phyloP scores from a whole-genome alignment of 305 asterid genomes.

The Lippia alba region DNA sequence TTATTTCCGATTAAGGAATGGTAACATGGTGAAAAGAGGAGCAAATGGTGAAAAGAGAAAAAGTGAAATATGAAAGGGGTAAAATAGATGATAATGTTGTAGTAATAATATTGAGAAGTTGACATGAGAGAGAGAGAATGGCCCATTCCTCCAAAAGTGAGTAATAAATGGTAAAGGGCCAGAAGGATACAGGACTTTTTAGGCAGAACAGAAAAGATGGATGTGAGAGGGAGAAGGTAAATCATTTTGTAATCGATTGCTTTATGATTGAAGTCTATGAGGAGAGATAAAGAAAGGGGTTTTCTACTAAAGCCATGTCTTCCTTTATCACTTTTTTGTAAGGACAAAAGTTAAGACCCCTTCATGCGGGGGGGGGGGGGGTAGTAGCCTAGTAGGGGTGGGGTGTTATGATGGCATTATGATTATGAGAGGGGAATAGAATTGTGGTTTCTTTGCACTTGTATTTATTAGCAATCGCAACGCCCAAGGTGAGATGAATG shows the following conservation, averaged over 20 bases:
- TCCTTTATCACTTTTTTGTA: slow-evolving; percentile 48
- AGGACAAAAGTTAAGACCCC: slow-evolving; percentile 49
- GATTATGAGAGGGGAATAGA: slow-evolving; percentile 76
- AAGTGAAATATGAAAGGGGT: too few relatives aligned
- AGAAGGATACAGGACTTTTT: slow-evolving; percentile 77
- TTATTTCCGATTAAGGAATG: too few relatives aligned
- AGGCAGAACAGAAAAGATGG: slow-evolving; percentile 84
- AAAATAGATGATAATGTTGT: slow-evolving; percentile 3
- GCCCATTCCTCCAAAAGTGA: slow-evolving; percentile 75
- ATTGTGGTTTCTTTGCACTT: slow-evolving; percentile 82
- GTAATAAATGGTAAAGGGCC: slow-evolving; percentile 70
- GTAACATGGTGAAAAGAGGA: slow-evolving; percentile 31
- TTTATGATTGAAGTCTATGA: slow-evolving; percentile 73
- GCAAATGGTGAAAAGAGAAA: slow-evolving; percentile 54
- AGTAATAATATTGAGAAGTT: slow-evolving; percentile 39
- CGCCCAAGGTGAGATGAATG: slow-evolving; percentile 61
- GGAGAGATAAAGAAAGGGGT: slow-evolving; percentile 42
- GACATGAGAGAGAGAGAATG: slow-evolving; percentile 48
- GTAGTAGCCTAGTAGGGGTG: too few relatives aligned
- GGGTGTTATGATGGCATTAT: slow-evolving; percentile 62
- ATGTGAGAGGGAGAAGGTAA: slow-evolving; percentile 61
- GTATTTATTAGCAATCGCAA: slow-evolving; percentile 63
- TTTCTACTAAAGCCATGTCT: slow-evolving; percentile 41
- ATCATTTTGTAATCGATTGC: slow-evolving; percentile 98
- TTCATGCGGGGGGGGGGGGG: not conserved